Evolutionary conservation across 148 eudicot genomes (phyloP), one percentile per base, ranked within the genome.

Genomic region (Linanthus parryae): DNA sequence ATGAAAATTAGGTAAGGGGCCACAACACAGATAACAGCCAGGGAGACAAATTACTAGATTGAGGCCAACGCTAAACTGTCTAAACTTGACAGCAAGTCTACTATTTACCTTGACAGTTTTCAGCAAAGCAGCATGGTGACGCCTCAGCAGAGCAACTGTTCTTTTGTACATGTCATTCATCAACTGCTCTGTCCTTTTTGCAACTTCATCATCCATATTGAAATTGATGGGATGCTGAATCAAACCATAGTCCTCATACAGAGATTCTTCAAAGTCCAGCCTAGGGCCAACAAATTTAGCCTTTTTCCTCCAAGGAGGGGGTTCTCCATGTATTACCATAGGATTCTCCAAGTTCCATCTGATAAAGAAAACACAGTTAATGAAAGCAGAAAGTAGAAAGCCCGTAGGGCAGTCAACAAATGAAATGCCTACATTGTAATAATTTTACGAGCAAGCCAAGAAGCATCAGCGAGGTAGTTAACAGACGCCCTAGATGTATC

Each of bases 401-500:
- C 1, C 19, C 10, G 34, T 37, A 40, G 31, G 35, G 27, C 14
- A 21, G 19, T 12, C 1, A 42, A n/a, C 4, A 14, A 12, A 1
- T 40, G 23, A 17, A 42, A 42, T 17, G 52, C 76, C 23, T 70
- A 90, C 97, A 83, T 69, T 44, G 97, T 83, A 43, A 85, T 68
- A 27, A 90, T 85, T 72, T 90, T 83, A 39, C 95, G 88, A 57
- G 95, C 97, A 66, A 90, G 95, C 97, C 97, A 85, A 28, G 88
- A 76, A 65, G 97, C 97, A 80, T 85, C 92, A 14, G 97, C 97
- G 46, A 85, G 92, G 79, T 90, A 85, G 70, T 57, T 68, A 44
- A 90, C 88, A 19, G 97, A 90, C 49, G 92, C 97, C 62, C 41
- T 74, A 21, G 97, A 90, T 42, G 95, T 90, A 61, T 90, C 84